A percentile compares a stretch with the other conserved stretches of the same genome.
Conservation (phyloP, 2,329 filamentous ascomycete species). For the Botrytis byssoidea region DNA sequence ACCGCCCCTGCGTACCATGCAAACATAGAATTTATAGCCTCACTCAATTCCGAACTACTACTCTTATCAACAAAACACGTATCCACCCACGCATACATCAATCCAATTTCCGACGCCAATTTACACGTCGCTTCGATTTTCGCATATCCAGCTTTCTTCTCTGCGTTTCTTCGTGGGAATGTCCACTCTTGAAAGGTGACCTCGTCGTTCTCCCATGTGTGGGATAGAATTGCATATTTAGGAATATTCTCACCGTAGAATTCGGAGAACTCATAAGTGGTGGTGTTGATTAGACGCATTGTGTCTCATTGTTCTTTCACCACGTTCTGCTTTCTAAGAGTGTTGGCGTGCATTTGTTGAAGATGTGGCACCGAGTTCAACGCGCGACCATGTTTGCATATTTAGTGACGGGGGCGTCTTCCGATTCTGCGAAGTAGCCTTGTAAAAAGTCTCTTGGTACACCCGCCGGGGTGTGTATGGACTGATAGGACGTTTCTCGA, state of each 20-base stretch:
- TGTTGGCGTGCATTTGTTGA: neutral
- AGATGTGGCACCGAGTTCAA: neutral
- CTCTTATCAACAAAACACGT: constrained; percentile 28
- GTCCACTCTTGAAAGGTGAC: constrained; percentile 36
- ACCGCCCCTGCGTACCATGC: constrained; percentile 19
- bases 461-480: too few species aligned
- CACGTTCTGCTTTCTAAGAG: neutral
- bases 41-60: constrained; percentile 22
- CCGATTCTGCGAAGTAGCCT: too few species aligned
- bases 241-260: neutral
- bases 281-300: neutral
- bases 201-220: constrained; percentile 41
- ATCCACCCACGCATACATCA: constrained; percentile 23
- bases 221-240: constrained; percentile 43
- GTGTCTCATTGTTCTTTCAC: neutral
- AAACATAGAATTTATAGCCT: constrained; percentile 28
- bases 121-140: constrained; percentile 19
- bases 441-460: too few species aligned
- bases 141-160: constrained; percentile 1
- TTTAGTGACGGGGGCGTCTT: neutral
- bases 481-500: too few species aligned
- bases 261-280: neutral
- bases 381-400: neutral
- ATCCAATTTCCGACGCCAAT: neutral
- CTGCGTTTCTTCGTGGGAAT: too few species aligned